Evolutionary conservation across 768 basidiomycete species (phyloP), one percentile per base, ranked within the genome.

Genomic region (Leucosporidium scottii): DNA sequence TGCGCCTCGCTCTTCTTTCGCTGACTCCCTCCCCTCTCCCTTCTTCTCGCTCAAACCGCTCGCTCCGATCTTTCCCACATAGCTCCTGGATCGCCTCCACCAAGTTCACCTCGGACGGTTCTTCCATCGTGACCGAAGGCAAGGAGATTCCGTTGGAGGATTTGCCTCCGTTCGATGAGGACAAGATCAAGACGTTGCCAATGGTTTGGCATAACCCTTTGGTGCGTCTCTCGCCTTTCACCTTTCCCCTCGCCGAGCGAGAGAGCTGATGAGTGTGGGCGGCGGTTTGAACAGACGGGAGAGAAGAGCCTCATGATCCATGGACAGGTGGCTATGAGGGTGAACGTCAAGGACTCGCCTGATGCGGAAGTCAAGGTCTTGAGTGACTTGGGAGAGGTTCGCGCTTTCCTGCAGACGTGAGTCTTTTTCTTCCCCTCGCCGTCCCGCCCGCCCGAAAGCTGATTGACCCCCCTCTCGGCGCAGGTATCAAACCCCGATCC

Each of bases 171-270:
- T 96, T 91, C 90, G 85, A 87, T 61, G 87, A 90, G 76, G 81
- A 81, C 49, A 88, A 84, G 78, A 66, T 88, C 75, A 90, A 92
- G 82, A 80, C 81, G 4, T 82, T 87, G 62, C 90, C 91, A 34
- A 76, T 89, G 87, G 77, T 87, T 10, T 94, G 92, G 92, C 93
- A 93, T 82, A 94, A 93, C 78, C 90, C 91, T 21, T 21, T 55
- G 21, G 23, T 54, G 23, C 7, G 51, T 62, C 2, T 34, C 5
- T 34, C 34, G 4, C 34, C 61, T 31, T 25, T 1, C 12, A 1
- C n/a, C 30, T 21, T 20, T 13, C 30, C 34, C 23, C 12, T 21
- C 18, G 0, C 48, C 30, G 13, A 8, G 18, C 18, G 20, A 50
- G 49, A 6, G 18, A 18, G n/a, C 6, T n/a, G 50, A 23, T 34